Evolutionary conservation across 768 basidiomycete genomes (phyloP).

Genomic region (Trametes cubensis): DNA sequence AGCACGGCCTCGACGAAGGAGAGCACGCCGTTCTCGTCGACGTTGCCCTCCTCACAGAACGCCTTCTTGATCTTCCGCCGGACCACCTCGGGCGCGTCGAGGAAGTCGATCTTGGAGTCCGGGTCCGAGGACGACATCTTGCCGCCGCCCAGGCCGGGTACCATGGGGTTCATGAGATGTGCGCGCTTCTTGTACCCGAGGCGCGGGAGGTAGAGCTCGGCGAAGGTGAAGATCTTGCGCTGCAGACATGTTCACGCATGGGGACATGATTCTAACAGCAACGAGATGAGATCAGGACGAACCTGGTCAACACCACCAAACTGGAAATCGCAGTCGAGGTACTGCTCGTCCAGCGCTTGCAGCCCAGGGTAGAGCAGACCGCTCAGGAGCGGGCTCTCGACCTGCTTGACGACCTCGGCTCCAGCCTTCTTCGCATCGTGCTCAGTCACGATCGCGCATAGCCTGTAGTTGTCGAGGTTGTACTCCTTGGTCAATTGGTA

Average conservation of each 20-base stretch:
- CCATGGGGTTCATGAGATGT: conserved; percentile 98
- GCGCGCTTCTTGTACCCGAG: conserved; percentile 94
- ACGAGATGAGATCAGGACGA: conserved; percentile 24
- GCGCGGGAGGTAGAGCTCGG: conserved; percentile 91
- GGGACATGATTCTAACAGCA: not conserved
- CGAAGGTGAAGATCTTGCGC: conserved; percentile 99
- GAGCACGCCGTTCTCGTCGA: conserved; percentile 85
- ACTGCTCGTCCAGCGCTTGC: conserved; percentile 97
- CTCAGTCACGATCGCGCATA: conserved; percentile 89
- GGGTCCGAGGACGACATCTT: conserved; percentile 99
- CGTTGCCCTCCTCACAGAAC: conserved; percentile 92
- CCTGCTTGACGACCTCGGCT: conserved; percentile 98
- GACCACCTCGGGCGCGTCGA: conserved; percentile 82
- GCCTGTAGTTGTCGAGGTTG: conserved; percentile 91
- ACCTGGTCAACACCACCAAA: conserved; percentile 99
- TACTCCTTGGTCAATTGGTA: conserved; percentile 93
- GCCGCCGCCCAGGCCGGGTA: conserved; percentile 89
- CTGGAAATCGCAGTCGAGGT: conserved; percentile 94
- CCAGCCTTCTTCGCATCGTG: conserved; percentile 99
- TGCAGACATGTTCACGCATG: conserved; percentile 34
- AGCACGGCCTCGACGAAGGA: conserved; percentile 86
- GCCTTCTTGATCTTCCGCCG: conserved; percentile 90
- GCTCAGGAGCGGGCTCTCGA: conserved; percentile 87
- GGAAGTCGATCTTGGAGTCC: conserved; percentile 97
- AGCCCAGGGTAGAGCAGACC: conserved; percentile 94